Base-by-base conservation (phyloP, 306 rosid genomes). In the Vicia villosa region DNA sequence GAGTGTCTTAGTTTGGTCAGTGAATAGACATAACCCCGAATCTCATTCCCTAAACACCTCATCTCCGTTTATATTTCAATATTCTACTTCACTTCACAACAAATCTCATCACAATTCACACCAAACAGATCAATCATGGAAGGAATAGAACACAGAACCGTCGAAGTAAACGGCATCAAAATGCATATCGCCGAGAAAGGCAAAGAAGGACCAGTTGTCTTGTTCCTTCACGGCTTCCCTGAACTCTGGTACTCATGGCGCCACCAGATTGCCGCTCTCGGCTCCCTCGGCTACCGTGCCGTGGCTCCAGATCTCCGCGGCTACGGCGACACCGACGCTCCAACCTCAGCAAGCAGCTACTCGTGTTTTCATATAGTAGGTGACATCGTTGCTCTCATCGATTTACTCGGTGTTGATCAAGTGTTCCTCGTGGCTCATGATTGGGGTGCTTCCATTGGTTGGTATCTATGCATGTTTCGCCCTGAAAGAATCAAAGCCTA, bases 211-310 rank as follows among this genome's bases (percentile, higher is more conserved):
- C 83, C 83, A 0, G 69, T 82, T 2, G 86, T 82, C 3, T 2
- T 82, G 30, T 78, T 82, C 73, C 86, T 82, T 2, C 86, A 82
- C 10, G 86, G 83, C 47, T 82, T 78, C 79, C 86, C 83, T 0
- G 83, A 82, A 9, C 75, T 82, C 3, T 82, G 86, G 86, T 82
- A 78, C 78, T 65, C 83, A 0, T 82, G 81, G 83, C 78, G 83
- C 14, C 81, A 78, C 66, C 86, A 82, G 73, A 82, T 82, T 38
- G 11, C 54, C 0, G 51, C 78, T 16, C 77, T 82, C 5, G 30
- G 75, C 22, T 37, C 73, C 24, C 75, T 28, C 10, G 86, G 86
- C 1, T 82, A 74, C 62, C 83, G 59, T 0, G 75, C 81, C 0
- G 76, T 82, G 1, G 83, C 86, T 0, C 83, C 86, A 0, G 80